These are phyloP conservation scores for Curvularia spicifera DNA, from an alignment of 2,329 filamentous ascomycete species.

Conservation along the genomic window DNA sequence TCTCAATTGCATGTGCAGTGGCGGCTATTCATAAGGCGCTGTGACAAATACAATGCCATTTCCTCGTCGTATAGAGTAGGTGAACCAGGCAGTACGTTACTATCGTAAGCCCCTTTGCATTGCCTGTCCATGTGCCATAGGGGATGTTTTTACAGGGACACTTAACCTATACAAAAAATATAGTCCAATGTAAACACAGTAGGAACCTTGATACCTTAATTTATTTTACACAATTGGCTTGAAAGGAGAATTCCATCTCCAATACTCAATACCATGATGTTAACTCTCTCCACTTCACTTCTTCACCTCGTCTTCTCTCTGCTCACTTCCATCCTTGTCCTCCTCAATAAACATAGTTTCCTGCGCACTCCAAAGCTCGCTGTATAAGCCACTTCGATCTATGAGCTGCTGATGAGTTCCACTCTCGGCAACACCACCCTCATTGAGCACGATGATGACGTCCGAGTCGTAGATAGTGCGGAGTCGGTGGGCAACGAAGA, in stretches of 20 bases:
- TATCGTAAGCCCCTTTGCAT: too few relatives aligned
- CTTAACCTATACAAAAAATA: too few relatives aligned
- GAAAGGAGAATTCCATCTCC: not conserved
- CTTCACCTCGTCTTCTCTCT: constrained; percentile 4
- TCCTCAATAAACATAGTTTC: constrained; percentile 44
- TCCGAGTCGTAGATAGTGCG: constrained; percentile 93
- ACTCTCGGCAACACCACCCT: constrained; percentile 83
- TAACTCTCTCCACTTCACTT: not conserved
- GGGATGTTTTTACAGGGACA: too few relatives aligned
- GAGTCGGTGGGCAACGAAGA: constrained; percentile 92
- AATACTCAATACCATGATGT: not conserved
- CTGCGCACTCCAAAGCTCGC: constrained; percentile 80
- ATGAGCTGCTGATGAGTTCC: constrained; percentile 88
- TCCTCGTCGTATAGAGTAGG: too few relatives aligned
- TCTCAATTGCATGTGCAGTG: too few relatives aligned
- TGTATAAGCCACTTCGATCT: constrained; percentile 79
- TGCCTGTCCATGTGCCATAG: too few relatives aligned
- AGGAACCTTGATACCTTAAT: not conserved
- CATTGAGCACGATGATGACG: constrained; percentile 86
- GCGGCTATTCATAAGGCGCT: too few relatives aligned
- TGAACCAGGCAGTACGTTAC: too few relatives aligned
- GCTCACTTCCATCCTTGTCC: constrained; percentile 9
- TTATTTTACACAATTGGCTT: not conserved
- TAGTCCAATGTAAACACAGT: too few relatives aligned
- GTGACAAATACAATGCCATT: too few relatives aligned